A percentile compares a stretch with the other conserved stretches of the same genome.
These are phyloP conservation scores for Aspergillus asperescens DNA, from an alignment of 495 filamentous ascomycete genomes.

Conservation along the genomic window DNA sequence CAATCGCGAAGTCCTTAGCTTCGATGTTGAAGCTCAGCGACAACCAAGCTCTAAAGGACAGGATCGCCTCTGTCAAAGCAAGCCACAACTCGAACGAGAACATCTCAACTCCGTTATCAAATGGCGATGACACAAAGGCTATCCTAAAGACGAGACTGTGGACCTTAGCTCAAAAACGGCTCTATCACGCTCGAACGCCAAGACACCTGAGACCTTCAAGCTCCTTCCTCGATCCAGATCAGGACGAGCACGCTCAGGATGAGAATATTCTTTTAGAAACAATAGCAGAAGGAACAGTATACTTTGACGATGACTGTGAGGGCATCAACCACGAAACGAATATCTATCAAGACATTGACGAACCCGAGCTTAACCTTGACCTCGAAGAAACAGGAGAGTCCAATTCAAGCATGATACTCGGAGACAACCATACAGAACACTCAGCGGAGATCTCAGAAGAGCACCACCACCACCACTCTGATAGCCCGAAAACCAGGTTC, in stretches of 20 bases:
- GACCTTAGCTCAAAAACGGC: constrained; percentile 24
- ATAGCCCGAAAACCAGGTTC: background rate
- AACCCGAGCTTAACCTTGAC: background rate
- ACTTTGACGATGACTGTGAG: background rate
- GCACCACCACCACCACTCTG: background rate
- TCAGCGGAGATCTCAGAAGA: background rate
- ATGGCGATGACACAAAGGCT: background rate
- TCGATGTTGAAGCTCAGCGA: constrained; percentile 26
- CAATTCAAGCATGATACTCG: background rate
- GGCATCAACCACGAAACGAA: background rate
- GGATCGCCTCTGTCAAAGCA: constrained; percentile 6
- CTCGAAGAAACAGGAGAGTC: background rate
- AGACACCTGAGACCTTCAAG: constrained; percentile 1
- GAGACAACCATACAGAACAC: background rate
- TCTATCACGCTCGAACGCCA: constrained; percentile 13
- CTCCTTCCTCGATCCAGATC: background rate
- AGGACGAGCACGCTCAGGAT: background rate
- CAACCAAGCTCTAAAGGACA: constrained; percentile 12
- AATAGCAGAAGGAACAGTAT: background rate
- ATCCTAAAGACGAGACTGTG: constrained; percentile 26
- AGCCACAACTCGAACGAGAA: background rate
- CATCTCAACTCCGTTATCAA: background rate
- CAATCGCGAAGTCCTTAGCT: constrained; percentile 31
- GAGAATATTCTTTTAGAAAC: background rate
- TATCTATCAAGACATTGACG: background rate